Evolutionary conservation across 805 yeast species (phyloP).

Genomic region (Jamesozyma gamospora): DNA sequence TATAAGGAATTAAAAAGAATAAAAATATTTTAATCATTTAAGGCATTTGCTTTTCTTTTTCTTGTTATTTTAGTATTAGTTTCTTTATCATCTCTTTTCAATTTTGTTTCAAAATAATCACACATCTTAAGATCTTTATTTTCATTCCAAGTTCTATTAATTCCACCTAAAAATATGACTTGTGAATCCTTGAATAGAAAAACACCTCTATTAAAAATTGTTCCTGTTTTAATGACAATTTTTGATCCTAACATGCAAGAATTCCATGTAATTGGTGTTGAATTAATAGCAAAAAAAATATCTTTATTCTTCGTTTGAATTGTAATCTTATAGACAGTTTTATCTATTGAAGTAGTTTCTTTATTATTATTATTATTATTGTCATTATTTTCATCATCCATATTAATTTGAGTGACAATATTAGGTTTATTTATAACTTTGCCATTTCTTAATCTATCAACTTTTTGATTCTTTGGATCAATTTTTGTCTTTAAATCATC

Average conservation of each 20-base stretch:
- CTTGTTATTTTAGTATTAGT: slow-evolving; percentile 3
- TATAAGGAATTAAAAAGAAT: too few relatives aligned
- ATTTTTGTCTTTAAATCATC: slow-evolving; percentile 44
- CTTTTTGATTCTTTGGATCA: slow-evolving; percentile 52
- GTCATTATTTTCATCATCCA: slow-evolving; percentile 31
- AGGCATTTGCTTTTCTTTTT: slow-evolving; percentile 11
- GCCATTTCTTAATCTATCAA: slow-evolving; percentile 37
- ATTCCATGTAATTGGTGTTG: slow-evolving; percentile 40
- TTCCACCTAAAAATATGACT: slow-evolving; percentile 32
- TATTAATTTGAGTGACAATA: slow-evolving; percentile 41
- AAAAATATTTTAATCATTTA: background rate
- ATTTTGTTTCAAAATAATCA: slow-evolving; percentile 22
- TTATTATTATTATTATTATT: slow-evolving; percentile 1
- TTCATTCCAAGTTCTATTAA: slow-evolving; percentile 32
- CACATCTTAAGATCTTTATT: slow-evolving; percentile 26
- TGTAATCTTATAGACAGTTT: slow-evolving; percentile 41
- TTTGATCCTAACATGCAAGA: slow-evolving; percentile 50
- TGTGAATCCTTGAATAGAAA: slow-evolving; percentile 25
- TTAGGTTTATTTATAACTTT: slow-evolving; percentile 7
- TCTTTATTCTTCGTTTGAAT: slow-evolving; percentile 46
- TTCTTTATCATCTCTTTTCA: slow-evolving; percentile 11
- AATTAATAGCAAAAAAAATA: slow-evolving; percentile 48
- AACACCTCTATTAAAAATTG: slow-evolving; percentile 40
- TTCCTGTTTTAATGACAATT: slow-evolving; percentile 39
- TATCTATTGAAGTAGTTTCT: slow-evolving; percentile 2